Evolutionary conservation across 2,329 filamentous ascomycete species (phyloP), one percentile per base, ranked within the genome.

Genomic region (Monilinia aucupariae): DNA sequence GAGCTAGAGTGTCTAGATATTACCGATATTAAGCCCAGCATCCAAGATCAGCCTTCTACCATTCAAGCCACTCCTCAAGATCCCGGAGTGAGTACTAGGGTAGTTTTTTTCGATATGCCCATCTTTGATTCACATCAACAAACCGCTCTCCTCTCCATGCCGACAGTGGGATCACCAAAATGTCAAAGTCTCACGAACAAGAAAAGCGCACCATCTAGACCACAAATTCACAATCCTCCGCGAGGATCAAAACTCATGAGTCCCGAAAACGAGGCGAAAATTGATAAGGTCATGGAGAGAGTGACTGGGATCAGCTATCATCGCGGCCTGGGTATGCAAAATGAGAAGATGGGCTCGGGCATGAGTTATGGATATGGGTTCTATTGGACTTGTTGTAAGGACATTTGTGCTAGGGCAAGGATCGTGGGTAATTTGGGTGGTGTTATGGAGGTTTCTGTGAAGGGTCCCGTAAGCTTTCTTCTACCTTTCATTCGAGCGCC

Each of bases 321-420:
- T 13, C 39, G 4, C 6, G 53, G 39, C 15, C 20, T 32, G 20
- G 53, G 39, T 6, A 56, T 45, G 1, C 25, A n/a, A 10, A 34
- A 32, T 9, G 20, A 22, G 39, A 20, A 9, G 12, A 43, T 43
- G 9, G 15, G 2, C 27, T 49, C 17, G 22, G 13, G 2, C 13
- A 17, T 3, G 30, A 59, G 43, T 59, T 48, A 59, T 59, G 15
- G 43, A 20, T 49, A 37, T 59, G 43, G 55, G 4, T 59, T 59
- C 6, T 39, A 50, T 39, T 59, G 56, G 56, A 59, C 30, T 12
- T 59, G 56, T n/a, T 59, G 32, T 30, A 55, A 48, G 30, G 8
- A 27, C 2, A 45, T 55, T 22, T 30, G 10, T 10, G 39, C 10
- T 3, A 48, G 47, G 27, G 8, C 39, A 3, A 55, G 10, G 22